Conservation (phyloP, 169 alveolate genomes). For the Fabrea salina region DNA sequence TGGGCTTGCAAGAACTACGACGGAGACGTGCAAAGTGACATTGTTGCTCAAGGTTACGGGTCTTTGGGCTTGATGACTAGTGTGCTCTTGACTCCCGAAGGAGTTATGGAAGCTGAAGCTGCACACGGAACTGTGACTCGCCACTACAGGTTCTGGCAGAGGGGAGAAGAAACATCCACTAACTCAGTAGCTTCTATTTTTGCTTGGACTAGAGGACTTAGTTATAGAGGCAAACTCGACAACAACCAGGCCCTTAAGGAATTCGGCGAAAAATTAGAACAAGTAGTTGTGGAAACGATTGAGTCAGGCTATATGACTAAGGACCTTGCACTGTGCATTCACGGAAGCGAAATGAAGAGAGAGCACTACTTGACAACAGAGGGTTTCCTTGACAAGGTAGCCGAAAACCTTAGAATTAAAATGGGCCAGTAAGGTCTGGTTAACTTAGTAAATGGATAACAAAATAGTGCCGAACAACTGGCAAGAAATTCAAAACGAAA, state of each 20-base stretch:
- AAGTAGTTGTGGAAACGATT: conserved; percentile 84
- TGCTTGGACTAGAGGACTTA: conserved; percentile 95
- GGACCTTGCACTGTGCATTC: conserved; percentile 87
- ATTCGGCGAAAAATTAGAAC: conserved; percentile 88
- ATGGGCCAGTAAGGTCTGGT: neutral
- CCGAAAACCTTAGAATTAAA: conserved; percentile 42
- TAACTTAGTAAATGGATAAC: neutral
- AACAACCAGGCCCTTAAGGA: conserved; percentile 73
- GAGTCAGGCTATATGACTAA: conserved; percentile 92
- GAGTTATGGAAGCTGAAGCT: conserved; percentile 93
- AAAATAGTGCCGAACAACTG: no score
- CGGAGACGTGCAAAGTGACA: conserved; percentile 95
- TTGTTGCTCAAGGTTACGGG: conserved; percentile 94
- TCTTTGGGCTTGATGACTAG: conserved; percentile 94
- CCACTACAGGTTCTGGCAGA: conserved; percentile 84
- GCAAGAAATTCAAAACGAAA: no score
- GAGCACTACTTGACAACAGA: conserved; percentile 52
- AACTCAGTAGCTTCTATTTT: conserved; percentile 94
- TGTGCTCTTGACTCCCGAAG: conserved; percentile 92
- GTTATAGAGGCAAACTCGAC: conserved; percentile 87
- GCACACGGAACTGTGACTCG: conserved; percentile 97
- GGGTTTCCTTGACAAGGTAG: conserved; percentile 51
- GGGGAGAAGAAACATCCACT: conserved; percentile 91
- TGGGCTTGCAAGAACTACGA: conserved; percentile 99
- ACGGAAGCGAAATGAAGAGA: conserved; percentile 40